Base-by-base conservation (phyloP, 1,284 basidiomycete genomes). In the Tylopilus sp. region DNA sequence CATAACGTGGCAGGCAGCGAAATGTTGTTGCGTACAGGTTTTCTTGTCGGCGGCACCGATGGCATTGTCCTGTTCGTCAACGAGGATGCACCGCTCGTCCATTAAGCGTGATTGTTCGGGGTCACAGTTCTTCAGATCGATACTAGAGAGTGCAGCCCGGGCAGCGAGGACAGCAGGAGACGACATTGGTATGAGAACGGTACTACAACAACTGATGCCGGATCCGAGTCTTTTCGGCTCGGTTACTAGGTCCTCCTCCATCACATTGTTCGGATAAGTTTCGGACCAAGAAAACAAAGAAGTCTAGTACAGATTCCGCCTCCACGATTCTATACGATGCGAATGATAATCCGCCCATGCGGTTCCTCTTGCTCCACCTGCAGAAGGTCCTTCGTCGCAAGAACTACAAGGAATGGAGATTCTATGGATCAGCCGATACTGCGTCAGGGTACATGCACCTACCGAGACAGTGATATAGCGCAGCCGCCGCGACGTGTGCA, bases 31-130 rank as follows among this genome's bases (percentile, higher is more conserved):
- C 88, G 64, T 66, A 93, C 96, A 99, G 43, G 92, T 94, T 77
- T 99, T 99, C 80, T 99, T 99, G 73, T 94, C 91, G 57, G 89
- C 85, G 53, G 96, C 94, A 41, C 95, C 95, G 56, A 95, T 88
- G 4, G 88, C 85, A 49, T 81, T 81, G 70, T 98, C 95, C 54
- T 98, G 76, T 64, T 93, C 87, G 67, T 95, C 91, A 31, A 98
- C 90, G 40, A 99, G 82, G 69, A 99, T 99, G 69, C 97, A 97
- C 56, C 92, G 80, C 74, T 99, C 97, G 63, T 97, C 93, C 97
- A 99, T 99, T 56, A 99, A 80, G 56, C 89, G 83, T 43, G 86
- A 85, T 66, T 92, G 90, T 63, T 90, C 87, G 4, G 85, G 76
- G 64, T 92, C 90, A 78, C 92, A 92, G 52, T 64, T 77, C n/a